A percentile compares a stretch with the other conserved stretches of the same genome.
Conservation (phyloP, 1,284 basidiomycete genomes). For the Somion occarium region DNA sequence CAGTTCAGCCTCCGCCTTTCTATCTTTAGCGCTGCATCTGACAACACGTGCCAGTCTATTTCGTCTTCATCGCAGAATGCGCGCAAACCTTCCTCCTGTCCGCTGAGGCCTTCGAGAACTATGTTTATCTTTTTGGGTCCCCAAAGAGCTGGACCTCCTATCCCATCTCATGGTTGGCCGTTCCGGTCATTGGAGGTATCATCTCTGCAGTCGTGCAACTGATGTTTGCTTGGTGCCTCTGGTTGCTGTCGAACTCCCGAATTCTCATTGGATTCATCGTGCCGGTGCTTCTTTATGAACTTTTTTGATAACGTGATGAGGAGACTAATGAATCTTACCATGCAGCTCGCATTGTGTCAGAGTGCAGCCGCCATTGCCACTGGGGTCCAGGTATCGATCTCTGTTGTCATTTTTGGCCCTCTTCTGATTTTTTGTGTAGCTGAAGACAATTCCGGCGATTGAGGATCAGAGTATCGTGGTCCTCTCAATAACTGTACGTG, state of each 20-base stretch:
- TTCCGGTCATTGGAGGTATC: conserved; percentile 16
- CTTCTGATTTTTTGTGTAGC: background rate
- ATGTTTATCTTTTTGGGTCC: conserved; percentile 15
- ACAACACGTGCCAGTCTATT: conserved; percentile 17
- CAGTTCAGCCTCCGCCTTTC: too few species aligned
- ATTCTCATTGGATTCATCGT: conserved; percentile 10
- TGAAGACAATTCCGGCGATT: too few species aligned
- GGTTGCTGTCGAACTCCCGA: conserved; percentile 11
- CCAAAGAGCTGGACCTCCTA: conserved; percentile 6
- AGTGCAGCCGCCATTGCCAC: conserved; percentile 5
- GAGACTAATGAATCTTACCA: background rate
- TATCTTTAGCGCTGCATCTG: too few species aligned
- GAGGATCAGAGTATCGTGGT: too few species aligned
- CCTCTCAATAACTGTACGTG: too few species aligned
- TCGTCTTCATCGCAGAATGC: conserved; percentile 12
- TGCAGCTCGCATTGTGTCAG: conserved; percentile 10
- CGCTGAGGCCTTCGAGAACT: conserved; percentile 11
- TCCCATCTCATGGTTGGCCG: conserved; percentile 18
- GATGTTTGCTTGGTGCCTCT: conserved; percentile 19
- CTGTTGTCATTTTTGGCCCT: too few species aligned
- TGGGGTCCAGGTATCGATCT: conserved; percentile 5
- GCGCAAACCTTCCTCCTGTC: conserved; percentile 16
- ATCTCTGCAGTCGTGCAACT: conserved; percentile 16
- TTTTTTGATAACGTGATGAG: background rate
- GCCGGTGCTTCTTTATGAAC: conserved; percentile 8